These are phyloP conservation scores for button mushroom (Agaricus bisporus) DNA, from an alignment of 768 basidiomycete genomes.

Conservation along the genomic window DNA sequence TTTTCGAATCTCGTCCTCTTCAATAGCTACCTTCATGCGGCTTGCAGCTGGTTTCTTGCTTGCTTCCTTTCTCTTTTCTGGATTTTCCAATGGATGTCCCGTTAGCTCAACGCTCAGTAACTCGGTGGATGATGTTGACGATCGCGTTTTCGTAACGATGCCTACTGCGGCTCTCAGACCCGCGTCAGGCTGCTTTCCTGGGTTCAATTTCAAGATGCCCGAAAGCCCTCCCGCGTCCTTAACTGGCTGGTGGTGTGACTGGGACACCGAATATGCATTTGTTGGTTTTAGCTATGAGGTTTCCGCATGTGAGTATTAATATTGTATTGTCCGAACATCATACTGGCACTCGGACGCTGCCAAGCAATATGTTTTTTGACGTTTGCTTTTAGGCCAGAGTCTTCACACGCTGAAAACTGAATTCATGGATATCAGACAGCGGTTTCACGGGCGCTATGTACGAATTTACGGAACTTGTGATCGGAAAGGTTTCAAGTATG, in stretches of 20 bases:
- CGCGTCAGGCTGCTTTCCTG: constrained; percentile 30
- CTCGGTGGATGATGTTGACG: not conserved
- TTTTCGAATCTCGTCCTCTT: not conserved
- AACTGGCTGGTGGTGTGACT: constrained; percentile 60
- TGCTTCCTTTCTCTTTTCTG: not conserved
- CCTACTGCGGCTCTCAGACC: not conserved
- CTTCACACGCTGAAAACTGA: constrained; percentile 40
- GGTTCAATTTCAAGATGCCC: constrained; percentile 51
- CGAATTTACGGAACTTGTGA: constrained; percentile 49
- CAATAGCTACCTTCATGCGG: not conserved
- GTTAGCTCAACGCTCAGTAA: not conserved
- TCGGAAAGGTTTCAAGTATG: constrained; percentile 40
- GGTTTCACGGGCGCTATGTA: constrained; percentile 61
- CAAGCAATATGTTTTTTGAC: not conserved
- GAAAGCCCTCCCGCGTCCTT: constrained; percentile 34
- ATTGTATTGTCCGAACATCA: not conserved
- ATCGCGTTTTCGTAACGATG: not conserved
- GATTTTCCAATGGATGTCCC: not conserved
- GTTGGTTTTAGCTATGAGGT: constrained; percentile 76
- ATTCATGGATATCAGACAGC: constrained; percentile 53
- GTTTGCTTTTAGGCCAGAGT: constrained; percentile 46
- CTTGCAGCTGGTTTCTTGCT: not conserved
- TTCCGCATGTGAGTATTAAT: constrained; percentile 48
- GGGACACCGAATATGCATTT: constrained; percentile 64
- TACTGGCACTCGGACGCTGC: not conserved